Conservation (phyloP, 2,329 filamentous ascomycete species). For the Hypoxylon sp. region DNA sequence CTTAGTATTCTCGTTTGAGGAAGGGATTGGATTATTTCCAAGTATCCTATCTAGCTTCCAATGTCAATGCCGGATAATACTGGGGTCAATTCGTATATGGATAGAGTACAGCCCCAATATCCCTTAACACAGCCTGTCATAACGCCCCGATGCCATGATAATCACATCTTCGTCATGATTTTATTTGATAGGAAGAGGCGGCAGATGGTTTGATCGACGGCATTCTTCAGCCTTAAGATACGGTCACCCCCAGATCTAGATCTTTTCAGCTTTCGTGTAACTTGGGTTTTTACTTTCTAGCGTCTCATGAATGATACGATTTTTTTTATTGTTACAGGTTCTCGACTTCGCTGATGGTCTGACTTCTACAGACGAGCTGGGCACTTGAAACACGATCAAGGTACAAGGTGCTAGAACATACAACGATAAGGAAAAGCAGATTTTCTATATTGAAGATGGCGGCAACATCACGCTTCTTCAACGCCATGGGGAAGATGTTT, state of each 20-base stretch:
- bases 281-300: not conserved
- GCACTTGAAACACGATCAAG: not conserved
- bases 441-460: not conserved
- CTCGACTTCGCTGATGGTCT: not conserved
- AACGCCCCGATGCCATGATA: slow-evolving; percentile 1
- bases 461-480: not conserved
- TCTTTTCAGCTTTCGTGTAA: not conserved
- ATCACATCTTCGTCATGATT: not conserved
- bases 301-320: not conserved
- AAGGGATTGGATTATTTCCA: not conserved
- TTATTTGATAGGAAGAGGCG: not conserved
- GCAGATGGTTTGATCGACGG: not conserved
- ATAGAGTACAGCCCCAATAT: slow-evolving; percentile 1
- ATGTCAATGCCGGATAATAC: not conserved
- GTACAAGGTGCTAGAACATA: not conserved
- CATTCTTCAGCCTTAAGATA: not conserved
- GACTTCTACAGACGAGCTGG: not conserved
- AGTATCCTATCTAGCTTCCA: not conserved
- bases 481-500: not conserved
- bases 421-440: not conserved
- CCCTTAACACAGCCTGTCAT: not conserved
- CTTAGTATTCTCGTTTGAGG: not conserved
- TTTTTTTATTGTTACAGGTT: not conserved
- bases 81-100: not conserved
- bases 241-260: not conserved